These are phyloP conservation scores for Ulota crispa DNA, from an alignment of 225 moss, liverwort and hornwort genomes.

Conservation along the genomic window DNA sequence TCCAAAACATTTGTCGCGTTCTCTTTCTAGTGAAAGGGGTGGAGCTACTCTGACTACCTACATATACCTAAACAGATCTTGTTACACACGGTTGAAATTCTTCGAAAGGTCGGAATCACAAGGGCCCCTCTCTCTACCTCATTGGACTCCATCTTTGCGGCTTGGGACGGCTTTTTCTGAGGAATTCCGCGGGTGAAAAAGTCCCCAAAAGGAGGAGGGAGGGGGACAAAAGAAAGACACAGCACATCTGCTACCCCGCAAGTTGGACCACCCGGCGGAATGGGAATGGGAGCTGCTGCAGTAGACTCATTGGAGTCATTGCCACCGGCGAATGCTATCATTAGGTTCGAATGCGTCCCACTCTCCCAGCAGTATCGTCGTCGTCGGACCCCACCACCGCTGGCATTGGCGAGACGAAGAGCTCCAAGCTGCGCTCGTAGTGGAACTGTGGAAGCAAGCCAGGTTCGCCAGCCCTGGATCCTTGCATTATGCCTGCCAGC, in stretches of 20 bases:
- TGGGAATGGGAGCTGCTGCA: not conserved
- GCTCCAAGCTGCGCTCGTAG: slow-evolving; percentile 29
- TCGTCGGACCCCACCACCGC: slow-evolving; percentile 22
- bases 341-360: slow-evolving; percentile 14
- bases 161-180: not conserved
- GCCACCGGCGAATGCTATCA: slow-evolving; percentile 24
- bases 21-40: no score
- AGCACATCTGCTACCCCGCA: no score
- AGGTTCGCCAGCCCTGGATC: not conserved
- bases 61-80: no score
- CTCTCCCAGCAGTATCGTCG: not conserved
- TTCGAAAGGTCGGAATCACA: no score
- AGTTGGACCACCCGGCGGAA: slow-evolving; percentile 29
- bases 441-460: no score
- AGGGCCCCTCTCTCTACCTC: no score
- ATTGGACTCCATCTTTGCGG: not conserved
- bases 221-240: not conserved
- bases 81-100: no score
- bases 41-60: no score
- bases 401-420: slow-evolving; percentile 29
- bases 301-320: not conserved
- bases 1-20: no score
- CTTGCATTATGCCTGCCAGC: not conserved
- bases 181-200: not conserved
- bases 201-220: not conserved